These are phyloP conservation scores for Trichoderma pleuroti DNA, from an alignment of 2,329 filamentous ascomycete species.

Conservation along the genomic window DNA sequence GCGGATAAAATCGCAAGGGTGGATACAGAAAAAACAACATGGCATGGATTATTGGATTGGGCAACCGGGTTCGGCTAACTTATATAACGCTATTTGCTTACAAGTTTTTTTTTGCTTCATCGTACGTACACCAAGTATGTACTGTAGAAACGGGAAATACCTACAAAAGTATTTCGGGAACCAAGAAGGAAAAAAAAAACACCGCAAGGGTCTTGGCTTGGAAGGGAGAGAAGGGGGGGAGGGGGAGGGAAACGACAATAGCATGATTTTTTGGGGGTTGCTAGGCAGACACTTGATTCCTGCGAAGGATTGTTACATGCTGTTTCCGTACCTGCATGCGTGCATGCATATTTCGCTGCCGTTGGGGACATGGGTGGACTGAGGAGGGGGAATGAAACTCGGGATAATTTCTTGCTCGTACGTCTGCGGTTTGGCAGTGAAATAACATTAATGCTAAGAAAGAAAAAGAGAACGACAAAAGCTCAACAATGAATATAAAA, in stretches of 20 bases:
- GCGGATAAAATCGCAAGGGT: not conserved
- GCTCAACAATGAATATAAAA: not conserved
- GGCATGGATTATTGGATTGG: not conserved
- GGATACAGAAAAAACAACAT: not conserved
- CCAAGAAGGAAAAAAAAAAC: not conserved
- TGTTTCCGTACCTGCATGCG: conserved; percentile 2
- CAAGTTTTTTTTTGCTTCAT: not conserved
- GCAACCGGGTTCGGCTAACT: not conserved
- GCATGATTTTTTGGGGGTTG: not conserved
- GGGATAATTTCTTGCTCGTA: not conserved
- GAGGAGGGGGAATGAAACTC: not conserved
- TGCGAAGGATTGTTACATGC: conserved; percentile 9
- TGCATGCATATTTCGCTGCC: not conserved
- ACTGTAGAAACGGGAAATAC: not conserved
- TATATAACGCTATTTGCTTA: not conserved
- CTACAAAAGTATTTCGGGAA: not conserved
- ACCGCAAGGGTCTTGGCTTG: not conserved
- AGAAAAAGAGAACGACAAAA: not conserved
- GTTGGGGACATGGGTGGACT: not conserved
- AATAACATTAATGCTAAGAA: not conserved
- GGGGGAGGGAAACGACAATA: not conserved
- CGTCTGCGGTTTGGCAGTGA: not conserved
- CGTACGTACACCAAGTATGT: not conserved
- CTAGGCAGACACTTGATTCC: not conserved
- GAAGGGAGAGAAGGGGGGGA: not conserved